Evolutionary conservation across 2,329 filamentous ascomycete species (phyloP), one percentile per base, ranked within the genome.

Genomic region (Xylaria hypoxylon): DNA sequence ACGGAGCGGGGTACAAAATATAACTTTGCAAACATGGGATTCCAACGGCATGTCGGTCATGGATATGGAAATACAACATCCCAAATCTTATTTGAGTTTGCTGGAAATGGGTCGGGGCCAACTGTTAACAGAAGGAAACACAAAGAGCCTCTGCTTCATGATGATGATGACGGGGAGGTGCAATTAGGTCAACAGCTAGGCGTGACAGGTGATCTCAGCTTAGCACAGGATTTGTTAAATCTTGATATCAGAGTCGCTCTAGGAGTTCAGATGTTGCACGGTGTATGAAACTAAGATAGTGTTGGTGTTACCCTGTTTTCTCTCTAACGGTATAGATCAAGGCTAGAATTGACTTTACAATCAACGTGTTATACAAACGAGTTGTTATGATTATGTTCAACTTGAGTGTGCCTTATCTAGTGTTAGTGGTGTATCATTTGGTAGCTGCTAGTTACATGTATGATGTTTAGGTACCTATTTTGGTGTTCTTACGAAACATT

Each of bases 121-220:
- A 31, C 19, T 52, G 40, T 62, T 53, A 40, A 56, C n/a, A 8
- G 48, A 62, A 59, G 11, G 35, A 52, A 48, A 51, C 28, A 26
- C 50, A 15, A 10, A 56, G 38, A 38, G 31, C 31, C 35, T 28
- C 22, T 45, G 51, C 26, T 62, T 69, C 44, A 65, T 64, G 67
- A 68, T 70, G 63, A 69, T 61, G 63, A 69, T 61, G 51, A 68
- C 11, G 48, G 56, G 62, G 40, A 65, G 59, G 64, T 59, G 42
- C 52, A 63, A 48, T 57, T 45, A 56, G 62, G 58, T 68, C 61
- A 55, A 64, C 33, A 60, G 44, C 6, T 58, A 57, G 48, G 55
- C 52, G 67, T 61, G 63, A 56, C 31, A 52, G 62, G 52, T 48
- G 66, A 60, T 62, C 31, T 70, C 40, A 59, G 57, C 66, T 62